Percentiles rank a stretch among this genome's conserved stretches.
Evolutionary conservation across 805 yeast species (phyloP).

Genomic region (Sugiyamaella chiloensis): DNA sequence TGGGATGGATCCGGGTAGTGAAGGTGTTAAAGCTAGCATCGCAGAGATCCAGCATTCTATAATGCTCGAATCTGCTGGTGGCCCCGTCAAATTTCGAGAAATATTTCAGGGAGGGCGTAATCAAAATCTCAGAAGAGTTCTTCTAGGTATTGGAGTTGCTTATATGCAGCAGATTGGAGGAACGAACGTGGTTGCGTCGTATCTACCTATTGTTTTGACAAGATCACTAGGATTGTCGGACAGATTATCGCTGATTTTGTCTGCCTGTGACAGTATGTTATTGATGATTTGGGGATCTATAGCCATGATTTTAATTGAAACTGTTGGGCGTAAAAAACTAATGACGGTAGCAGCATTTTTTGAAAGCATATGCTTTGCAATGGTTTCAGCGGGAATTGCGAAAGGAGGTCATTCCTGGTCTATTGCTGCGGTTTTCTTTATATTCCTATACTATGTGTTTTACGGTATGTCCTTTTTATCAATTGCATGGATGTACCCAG

Average conservation of each 20-base stretch:
- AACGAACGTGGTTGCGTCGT: background rate
- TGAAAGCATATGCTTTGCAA: background rate
- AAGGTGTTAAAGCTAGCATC: background rate
- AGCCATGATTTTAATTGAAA: background rate
- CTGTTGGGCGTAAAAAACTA: background rate
- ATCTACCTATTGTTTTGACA: background rate
- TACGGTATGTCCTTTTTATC: background rate
- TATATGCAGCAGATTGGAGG: background rate
- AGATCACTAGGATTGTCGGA: background rate
- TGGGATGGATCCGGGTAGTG: background rate
- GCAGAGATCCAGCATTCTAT: background rate
- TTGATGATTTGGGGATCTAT: background rate
- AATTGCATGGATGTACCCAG: slow-evolving; percentile 40
- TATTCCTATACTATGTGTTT: background rate
- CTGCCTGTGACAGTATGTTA: background rate
- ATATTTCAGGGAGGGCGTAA: background rate
- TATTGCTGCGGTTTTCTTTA: background rate
- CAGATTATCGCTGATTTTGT: background rate
- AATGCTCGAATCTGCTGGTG: background rate
- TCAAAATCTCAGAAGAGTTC: background rate
- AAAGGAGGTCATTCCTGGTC: background rate
- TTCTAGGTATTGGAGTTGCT: background rate
- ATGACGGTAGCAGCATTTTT: background rate
- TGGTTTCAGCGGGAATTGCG: background rate
- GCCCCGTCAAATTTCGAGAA: background rate